Evolutionary conservation across 805 yeast genomes (phyloP).

Genomic region (Danielia oregonensis): DNA sequence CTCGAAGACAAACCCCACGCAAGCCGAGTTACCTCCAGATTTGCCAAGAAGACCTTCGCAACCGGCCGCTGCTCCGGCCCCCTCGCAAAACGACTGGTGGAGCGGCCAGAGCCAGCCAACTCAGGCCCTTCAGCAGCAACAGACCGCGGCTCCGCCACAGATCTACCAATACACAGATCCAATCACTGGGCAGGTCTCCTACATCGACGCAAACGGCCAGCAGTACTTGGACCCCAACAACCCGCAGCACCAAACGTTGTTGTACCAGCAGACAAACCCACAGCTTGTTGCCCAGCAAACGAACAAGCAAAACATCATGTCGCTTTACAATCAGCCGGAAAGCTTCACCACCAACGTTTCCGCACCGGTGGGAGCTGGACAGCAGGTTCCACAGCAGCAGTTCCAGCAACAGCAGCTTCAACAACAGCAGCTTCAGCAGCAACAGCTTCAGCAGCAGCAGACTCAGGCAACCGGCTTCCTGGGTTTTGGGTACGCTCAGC

Average conservation of each 20-base stretch:
- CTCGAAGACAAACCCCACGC: slow-evolving; percentile 27
- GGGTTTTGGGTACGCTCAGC: neutral
- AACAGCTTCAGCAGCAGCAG: slow-evolving; percentile 5
- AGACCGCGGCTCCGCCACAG: slow-evolving; percentile 30
- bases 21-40: slow-evolving; percentile 46
- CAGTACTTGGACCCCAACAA: slow-evolving; percentile 32
- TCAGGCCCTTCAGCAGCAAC: slow-evolving; percentile 1
- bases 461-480: slow-evolving; percentile 6
- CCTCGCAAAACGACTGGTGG: slow-evolving; percentile 37
- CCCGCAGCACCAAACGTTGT: slow-evolving; percentile 31
- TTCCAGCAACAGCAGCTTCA: slow-evolving; percentile 10
- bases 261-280: slow-evolving; percentile 29
- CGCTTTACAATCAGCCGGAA: slow-evolving; percentile 39
- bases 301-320: slow-evolving; percentile 31
- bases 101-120: slow-evolving; percentile 1
- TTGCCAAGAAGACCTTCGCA: slow-evolving; percentile 37
- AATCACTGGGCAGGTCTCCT: slow-evolving; percentile 60
- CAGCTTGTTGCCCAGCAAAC: slow-evolving; percentile 27
- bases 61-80: slow-evolving; percentile 12
- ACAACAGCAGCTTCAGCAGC: slow-evolving; percentile 15
- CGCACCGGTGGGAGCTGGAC: slow-evolving; percentile 47
- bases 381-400: slow-evolving; percentile 6
- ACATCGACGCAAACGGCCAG: slow-evolving; percentile 66
- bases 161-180: slow-evolving; percentile 72
- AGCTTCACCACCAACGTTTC: slow-evolving; percentile 41